phyloP scores from a whole-genome alignment of 2,329 filamentous ascomycete genomes.

The Colletotrichum endophyticum region DNA sequence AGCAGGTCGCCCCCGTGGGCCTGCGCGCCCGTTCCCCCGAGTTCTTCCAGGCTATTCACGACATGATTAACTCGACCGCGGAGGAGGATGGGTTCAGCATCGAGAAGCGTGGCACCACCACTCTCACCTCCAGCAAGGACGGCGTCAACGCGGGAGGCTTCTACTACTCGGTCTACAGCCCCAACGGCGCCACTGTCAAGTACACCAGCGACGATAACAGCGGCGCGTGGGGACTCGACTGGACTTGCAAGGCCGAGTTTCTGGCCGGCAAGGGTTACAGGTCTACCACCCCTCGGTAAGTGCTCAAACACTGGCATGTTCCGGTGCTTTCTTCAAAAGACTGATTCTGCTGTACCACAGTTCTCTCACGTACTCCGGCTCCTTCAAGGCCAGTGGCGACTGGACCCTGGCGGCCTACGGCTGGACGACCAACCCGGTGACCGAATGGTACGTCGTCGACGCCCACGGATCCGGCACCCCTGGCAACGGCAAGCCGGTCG shows the following conservation, averaged over 20 bases:
- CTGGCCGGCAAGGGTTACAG: background rate
- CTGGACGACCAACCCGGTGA: background rate
- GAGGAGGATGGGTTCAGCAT: background rate
- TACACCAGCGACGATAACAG: background rate
- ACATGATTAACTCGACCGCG: background rate
- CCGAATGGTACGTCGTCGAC: background rate
- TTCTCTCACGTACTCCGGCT: background rate
- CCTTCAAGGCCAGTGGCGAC: background rate
- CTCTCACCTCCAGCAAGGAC: background rate
- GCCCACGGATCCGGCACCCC: background rate
- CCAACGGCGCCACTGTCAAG: background rate
- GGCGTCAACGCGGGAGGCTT: background rate
- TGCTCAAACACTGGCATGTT: accelerated
- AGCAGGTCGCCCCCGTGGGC: background rate
- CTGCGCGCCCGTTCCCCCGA: background rate
- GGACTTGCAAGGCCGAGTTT: background rate
- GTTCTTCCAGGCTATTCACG: background rate
- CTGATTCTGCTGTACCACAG: background rate
- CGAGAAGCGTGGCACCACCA: background rate
- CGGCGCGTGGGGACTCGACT: background rate
- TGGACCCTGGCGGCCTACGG: background rate
- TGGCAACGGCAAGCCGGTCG: background rate
- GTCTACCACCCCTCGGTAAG: background rate
- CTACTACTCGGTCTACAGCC: background rate
- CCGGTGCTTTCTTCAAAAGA: background rate